A percentile compares a stretch with the other conserved stretches of the same genome.
These are phyloP conservation scores for Hordeum pubiflorum DNA, from an alignment of 202 grass and related monocot genomes.

Conservation along the genomic window DNA sequence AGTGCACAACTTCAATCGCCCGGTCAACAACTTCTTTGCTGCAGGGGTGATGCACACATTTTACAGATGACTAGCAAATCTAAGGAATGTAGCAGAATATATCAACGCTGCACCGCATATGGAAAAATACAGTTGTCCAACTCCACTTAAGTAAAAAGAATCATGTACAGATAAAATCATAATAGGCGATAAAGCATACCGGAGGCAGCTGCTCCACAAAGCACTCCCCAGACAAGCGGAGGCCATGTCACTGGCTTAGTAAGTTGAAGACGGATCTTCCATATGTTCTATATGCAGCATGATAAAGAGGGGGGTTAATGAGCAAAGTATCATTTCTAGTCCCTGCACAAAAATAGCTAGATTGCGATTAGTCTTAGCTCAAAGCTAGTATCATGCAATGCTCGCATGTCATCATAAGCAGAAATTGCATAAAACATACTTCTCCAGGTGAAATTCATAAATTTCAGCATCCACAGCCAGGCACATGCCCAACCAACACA, in stretches of 20 bases:
- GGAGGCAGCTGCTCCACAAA: conserved; percentile 92
- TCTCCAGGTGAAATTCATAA: background rate
- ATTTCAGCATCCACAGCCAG: background rate
- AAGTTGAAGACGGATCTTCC: conserved; percentile 96
- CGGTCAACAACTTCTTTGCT: background rate
- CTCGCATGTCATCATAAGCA: background rate
- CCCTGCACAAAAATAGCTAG: background rate
- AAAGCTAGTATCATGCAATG: background rate
- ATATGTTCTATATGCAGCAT: conserved; percentile 53
- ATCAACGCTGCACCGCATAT: background rate
- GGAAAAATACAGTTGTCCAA: background rate
- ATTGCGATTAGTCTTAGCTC: background rate
- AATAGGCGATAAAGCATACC: conserved; percentile 38
- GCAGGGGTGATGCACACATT: too few relatives aligned
- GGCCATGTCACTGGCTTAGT: conserved; percentile 98
- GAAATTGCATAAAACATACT: background rate
- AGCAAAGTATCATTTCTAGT: background rate
- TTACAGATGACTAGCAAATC: background rate
- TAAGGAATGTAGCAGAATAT: background rate
- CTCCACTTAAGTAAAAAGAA: background rate
- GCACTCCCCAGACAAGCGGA: conserved; percentile 90
- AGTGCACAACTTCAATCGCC: background rate
- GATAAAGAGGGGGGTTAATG: background rate
- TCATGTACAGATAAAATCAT: background rate
- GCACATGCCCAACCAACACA: too few relatives aligned